Evolutionary conservation across 345 rosid species (phyloP).

Genomic region (Arabidopsis thaliana): TAIR10.1 NC_003076.8:15566501-15567000

Average conservation of each 20-base stretch:
- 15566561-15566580: neutral
- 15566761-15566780: slow-evolving; percentile 81
- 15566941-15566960: neutral
- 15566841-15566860: slow-evolving; percentile 64
- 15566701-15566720: slow-evolving; percentile 94
- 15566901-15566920: slow-evolving; percentile 13
- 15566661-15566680: slow-evolving; percentile 21
- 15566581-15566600: neutral
- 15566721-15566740: slow-evolving; percentile 84
- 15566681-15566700: slow-evolving; percentile 36
- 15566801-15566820: slow-evolving; percentile 77
- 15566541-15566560: neutral
- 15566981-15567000: neutral
- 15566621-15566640: slow-evolving; percentile 20
- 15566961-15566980: neutral
- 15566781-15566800: slow-evolving; percentile 67
- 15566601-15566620: slow-evolving; percentile 6
- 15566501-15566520: slow-evolving; percentile 68
- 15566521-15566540: slow-evolving; percentile 12
- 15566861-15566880: slow-evolving; percentile 13
- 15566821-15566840: slow-evolving; percentile 85
- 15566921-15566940: neutral
- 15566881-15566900: slow-evolving; percentile 13
- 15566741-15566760: slow-evolving; percentile 65
- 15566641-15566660: neutral